Conservation (phyloP, 495 filamentous ascomycete species). For the Cryomyces minteri region DNA sequence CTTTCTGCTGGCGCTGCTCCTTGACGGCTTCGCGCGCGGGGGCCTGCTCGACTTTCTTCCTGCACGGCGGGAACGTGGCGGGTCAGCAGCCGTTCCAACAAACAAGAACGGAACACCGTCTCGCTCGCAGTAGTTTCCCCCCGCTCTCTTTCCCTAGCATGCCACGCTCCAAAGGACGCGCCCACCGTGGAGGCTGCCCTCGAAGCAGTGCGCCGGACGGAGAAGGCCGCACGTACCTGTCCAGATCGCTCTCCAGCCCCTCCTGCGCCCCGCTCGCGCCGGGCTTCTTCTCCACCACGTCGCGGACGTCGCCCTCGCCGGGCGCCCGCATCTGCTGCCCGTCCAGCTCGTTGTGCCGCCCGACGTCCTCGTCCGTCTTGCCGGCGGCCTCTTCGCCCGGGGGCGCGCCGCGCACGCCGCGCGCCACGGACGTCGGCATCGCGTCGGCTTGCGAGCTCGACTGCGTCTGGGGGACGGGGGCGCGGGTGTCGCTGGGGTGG, state of each 20-base stretch:
- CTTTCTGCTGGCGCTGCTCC: conserved; percentile 10
- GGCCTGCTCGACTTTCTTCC: conserved; percentile 26
- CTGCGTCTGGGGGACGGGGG: conserved; percentile 14
- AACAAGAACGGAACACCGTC: not conserved
- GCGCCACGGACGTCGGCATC: conserved; percentile 11
- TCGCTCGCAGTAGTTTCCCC: not conserved
- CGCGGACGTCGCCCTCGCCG: conserved; percentile 20
- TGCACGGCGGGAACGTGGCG: conserved; percentile 1
- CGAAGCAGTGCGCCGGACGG: no score
- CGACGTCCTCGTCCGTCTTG: conserved; percentile 15
- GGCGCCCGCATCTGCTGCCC: conserved; percentile 19
- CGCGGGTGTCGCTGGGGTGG: conserved; percentile 7
- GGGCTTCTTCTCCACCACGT: conserved; percentile 11
- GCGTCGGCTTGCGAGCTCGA: conserved; percentile 4
- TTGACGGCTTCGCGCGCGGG: conserved; percentile 14
- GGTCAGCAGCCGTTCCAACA: not conserved
- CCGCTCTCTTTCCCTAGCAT: not conserved
- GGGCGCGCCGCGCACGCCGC: conserved; percentile 17
- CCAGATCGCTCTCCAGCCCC: conserved; percentile 20
- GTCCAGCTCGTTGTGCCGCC: conserved; percentile 19
- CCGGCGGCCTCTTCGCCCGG: conserved; percentile 17
- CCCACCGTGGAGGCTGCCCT: no score
- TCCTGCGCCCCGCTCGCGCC: conserved; percentile 8
- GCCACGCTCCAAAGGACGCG: no score
- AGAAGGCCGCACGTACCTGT: no score